Conservation (phyloP, 2,329 filamentous ascomycete species). For the Blastomyces gilchristii region DNA sequence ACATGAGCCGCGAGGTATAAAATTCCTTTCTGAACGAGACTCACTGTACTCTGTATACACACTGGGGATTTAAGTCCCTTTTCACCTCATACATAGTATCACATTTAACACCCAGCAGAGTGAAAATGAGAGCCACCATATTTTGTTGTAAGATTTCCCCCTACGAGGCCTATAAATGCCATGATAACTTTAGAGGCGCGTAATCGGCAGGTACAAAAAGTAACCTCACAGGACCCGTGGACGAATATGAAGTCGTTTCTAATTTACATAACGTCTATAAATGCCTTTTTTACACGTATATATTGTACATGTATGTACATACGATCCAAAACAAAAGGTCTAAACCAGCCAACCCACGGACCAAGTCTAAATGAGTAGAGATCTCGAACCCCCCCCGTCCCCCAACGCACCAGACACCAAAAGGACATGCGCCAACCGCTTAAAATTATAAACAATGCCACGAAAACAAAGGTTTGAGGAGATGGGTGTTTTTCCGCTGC, state of each 20-base stretch:
- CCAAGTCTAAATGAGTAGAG: not conserved
- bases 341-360: not conserved
- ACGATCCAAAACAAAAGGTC: not conserved
- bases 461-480: not conserved
- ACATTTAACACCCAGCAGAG: too few species aligned
- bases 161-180: not conserved
- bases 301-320: not conserved
- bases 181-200: not conserved
- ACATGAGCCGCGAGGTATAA: too few species aligned
- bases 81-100: too few species aligned
- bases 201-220: not conserved
- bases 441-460: not conserved
- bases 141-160: too few species aligned
- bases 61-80: too few species aligned
- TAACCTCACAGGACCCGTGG: not conserved
- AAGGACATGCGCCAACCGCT: not conserved
- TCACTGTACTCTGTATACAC: too few species aligned
- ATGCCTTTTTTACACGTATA: not conserved
- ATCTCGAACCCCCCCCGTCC: not conserved
- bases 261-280: not conserved
- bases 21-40: too few species aligned
- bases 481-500: not conserved
- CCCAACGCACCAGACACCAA: conserved; percentile 3
- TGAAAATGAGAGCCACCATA: too few species aligned
- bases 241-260: not conserved